A percentile compares a stretch with the other conserved stretches of the same genome.
Evolutionary conservation across 1,139 yeast species (phyloP).

Genomic region (Hyphopichia burtonii): DNA sequence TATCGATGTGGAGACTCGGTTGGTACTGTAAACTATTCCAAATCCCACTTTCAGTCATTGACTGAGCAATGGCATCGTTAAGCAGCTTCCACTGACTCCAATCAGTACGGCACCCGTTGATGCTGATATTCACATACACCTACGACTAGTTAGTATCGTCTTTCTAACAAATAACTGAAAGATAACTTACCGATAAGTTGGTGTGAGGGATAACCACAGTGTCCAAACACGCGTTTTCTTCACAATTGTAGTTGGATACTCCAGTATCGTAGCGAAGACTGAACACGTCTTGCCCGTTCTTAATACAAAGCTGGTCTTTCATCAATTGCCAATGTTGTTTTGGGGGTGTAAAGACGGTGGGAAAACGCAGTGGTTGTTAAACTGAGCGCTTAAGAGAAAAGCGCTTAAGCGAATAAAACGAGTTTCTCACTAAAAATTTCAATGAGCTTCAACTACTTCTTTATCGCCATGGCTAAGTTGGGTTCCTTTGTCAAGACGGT

Average conservation of each 20-base stretch:
- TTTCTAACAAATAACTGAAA: too few species aligned
- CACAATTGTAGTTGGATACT: not conserved
- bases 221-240: not conserved
- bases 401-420: too few species aligned
- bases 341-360: too few species aligned
- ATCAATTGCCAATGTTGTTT: not conserved
- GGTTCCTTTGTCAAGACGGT: not conserved
- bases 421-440: too few species aligned
- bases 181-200: not conserved
- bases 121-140: conserved; percentile 1
- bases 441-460: too few species aligned
- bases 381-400: too few species aligned
- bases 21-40: conserved; percentile 20
- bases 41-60: conserved; percentile 6
- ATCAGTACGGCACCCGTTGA: not conserved
- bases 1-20: conserved; percentile 10
- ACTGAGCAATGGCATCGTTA: not conserved
- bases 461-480: conserved; percentile 5
- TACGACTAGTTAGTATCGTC: not conserved
- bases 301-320: conserved; percentile 1
- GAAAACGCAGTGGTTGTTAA: too few species aligned
- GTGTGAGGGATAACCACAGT: not conserved
- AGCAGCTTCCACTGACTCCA: not conserved
- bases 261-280: conserved; percentile 3
- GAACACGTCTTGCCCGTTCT: not conserved